These are phyloP conservation scores for Teunomyces gatunensis DNA, from an alignment of 805 yeast genomes.

Conservation along the genomic window DNA sequence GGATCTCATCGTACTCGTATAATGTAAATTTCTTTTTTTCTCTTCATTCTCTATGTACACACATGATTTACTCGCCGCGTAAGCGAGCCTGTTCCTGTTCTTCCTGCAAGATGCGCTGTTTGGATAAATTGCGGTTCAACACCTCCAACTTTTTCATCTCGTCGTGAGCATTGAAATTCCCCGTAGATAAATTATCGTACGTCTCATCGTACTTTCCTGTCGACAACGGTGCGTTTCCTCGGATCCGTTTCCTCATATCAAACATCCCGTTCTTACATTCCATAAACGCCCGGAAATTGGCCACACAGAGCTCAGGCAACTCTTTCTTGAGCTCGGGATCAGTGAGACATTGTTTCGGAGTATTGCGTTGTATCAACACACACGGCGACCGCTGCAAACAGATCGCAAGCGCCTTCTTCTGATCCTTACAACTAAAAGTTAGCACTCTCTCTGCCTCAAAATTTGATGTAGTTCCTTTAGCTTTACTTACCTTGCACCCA, in stretches of 20 bases:
- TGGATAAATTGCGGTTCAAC: constrained; percentile 50
- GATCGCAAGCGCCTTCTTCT: constrained; percentile 90
- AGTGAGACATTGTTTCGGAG: constrained; percentile 83
- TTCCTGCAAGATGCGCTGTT: constrained; percentile 24
- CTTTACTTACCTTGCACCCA: constrained; percentile 57
- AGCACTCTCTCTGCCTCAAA: constrained; percentile 7
- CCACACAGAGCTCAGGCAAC: constrained; percentile 83
- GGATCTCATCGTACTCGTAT: neutral
- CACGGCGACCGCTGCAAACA: constrained; percentile 97
- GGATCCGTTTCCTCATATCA: constrained; percentile 86
- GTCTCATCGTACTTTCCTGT: constrained; percentile 92
- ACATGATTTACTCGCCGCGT: neutral
- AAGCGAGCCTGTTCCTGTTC: constrained; percentile 16
- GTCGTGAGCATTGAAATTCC: constrained; percentile 77
- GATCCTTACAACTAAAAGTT: constrained; percentile 77
- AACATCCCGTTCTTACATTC: constrained; percentile 90
- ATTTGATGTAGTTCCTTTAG: too few species aligned
- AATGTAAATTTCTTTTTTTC: neutral
- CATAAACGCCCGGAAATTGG: constrained; percentile 79
- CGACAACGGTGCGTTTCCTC: constrained; percentile 91
- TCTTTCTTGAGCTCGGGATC: constrained; percentile 73
- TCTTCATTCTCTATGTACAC: neutral
- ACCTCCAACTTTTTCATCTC: constrained; percentile 72
- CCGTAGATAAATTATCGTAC: constrained; percentile 71
- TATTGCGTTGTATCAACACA: constrained; percentile 83